These are phyloP conservation scores for Parascedosporium putredinis DNA, from an alignment of 2,329 filamentous ascomycete species.

Conservation along the genomic window DNA sequence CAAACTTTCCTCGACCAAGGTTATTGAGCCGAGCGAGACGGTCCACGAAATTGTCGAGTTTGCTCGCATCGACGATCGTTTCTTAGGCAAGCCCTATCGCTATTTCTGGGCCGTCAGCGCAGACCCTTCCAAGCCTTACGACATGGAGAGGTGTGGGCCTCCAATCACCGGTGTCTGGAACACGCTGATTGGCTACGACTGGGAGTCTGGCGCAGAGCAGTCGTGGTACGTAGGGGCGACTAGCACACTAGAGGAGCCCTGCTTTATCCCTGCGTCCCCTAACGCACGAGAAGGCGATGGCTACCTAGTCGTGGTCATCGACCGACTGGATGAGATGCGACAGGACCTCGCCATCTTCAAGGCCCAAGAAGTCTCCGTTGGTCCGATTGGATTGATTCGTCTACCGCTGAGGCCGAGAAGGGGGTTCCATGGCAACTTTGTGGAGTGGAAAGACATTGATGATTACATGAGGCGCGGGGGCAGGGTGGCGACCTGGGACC, in stretches of 20 bases:
- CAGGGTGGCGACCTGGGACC: too few relatives aligned
- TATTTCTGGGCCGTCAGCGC: constrained; percentile 35
- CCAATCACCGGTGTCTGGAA: constrained; percentile 34
- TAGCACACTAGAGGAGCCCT: constrained; percentile 40
- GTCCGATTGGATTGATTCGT: too few relatives aligned
- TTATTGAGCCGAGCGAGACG: constrained; percentile 22
- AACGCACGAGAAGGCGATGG: constrained; percentile 36
- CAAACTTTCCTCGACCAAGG: constrained; percentile 21
- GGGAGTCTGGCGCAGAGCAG: constrained; percentile 26
- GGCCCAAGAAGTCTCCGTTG: constrained; percentile 25
- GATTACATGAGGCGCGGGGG: too few relatives aligned
- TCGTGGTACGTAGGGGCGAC: constrained; percentile 33
- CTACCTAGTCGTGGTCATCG: constrained; percentile 35
- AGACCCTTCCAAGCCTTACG: constrained; percentile 27
- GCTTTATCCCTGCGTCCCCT: constrained; percentile 34
- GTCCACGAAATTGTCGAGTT: constrained; percentile 38
- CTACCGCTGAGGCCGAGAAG: too few relatives aligned
- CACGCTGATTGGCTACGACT: constrained; percentile 32
- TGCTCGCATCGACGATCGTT: constrained; percentile 37
- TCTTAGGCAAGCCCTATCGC: constrained; percentile 29
- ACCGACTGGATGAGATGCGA: constrained; percentile 32
- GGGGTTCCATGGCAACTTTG: too few relatives aligned
- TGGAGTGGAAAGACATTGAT: too few relatives aligned
- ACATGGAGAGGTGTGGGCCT: constrained; percentile 33
- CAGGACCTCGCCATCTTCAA: constrained; percentile 35